Base-by-base conservation (phyloP, 140 eudicot species). In the Bidens hawaiensis region DNA sequence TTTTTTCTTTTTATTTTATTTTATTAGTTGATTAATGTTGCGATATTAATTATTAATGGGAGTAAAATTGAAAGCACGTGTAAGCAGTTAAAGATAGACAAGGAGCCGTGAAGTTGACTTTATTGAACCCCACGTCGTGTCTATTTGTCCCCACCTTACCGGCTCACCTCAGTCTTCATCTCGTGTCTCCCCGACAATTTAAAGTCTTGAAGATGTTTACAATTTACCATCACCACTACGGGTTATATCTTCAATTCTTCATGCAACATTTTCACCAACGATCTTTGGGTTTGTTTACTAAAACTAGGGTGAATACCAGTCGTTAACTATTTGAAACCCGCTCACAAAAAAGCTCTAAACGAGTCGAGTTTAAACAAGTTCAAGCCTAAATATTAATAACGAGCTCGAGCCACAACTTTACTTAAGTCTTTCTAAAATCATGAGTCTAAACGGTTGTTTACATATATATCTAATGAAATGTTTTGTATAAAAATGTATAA, bases 71-170 rank as follows among this genome's bases (percentile, higher is more conserved):
- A n/a, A 17, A 15, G 38, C 5, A 9, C 19, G 9, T 12, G 42
- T 16, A 38, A 24, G 57, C 13, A 54, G 34, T 26, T 50, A 11
- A n/a, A 23, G 47, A 47, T 18, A 52, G 64, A 71, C 57, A 71
- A 71, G 13, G 58, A 72, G 48, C 71, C 77, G 57, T 31, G 51
- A 52, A 42, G 65, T 41, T 63, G 77, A 72, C 77, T 64, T 72
- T 41, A 53, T 53, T 28, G 51, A 63, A 42, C 54, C 65, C 65
- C 77, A 63, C 77, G 77, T 64, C 30, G 51, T 72, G 65, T 72
- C 71, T 51, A 31, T 33, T 58, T 69, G 75, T 69, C 75, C 42
- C 74, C 43, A 66, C 73, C 57, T 6, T 9, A 26, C 45, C 26
- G 6, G 1, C 17, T 51, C 36, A 54, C 22, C 40, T 54, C 60